Conservation (phyloP, 345 rosid genomes). For the Luvunga scandens region DNA sequence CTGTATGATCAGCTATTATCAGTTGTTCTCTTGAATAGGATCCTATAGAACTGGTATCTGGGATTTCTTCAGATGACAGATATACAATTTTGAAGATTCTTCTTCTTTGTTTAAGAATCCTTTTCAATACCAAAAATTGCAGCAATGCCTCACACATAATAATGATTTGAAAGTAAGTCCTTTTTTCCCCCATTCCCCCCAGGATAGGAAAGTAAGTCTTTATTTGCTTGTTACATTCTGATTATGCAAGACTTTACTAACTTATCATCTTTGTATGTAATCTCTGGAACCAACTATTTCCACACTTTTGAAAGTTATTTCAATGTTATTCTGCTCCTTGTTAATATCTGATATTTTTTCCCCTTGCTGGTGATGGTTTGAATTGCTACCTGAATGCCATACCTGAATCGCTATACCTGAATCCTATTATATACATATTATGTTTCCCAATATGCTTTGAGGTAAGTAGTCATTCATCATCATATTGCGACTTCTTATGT, state of each 20-base stretch:
- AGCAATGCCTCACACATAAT: slow-evolving; percentile 25
- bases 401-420: background rate
- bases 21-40: slow-evolving; percentile 17
- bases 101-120: slow-evolving; percentile 29
- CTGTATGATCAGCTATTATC: background rate
- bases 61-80: slow-evolving; percentile 24
- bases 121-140: slow-evolving; percentile 29
- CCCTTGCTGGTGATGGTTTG: background rate
- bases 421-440: background rate
- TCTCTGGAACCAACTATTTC: background rate
- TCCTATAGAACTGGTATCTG: slow-evolving; percentile 13
- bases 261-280: background rate
- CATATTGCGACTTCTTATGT: background rate
- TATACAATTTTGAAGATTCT: slow-evolving; percentile 22
- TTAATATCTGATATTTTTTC: background rate
- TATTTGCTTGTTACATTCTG: slow-evolving; percentile 2
- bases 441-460: background rate
- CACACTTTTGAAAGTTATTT: background rate
- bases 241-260: background rate
- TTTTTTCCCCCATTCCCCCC: background rate
- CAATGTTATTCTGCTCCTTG: no score
- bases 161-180: slow-evolving; percentile 39
- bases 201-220: slow-evolving; percentile 31
- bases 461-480: background rate
- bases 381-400: background rate